These are phyloP conservation scores for Groenewaldozyma salmanticensis DNA, from an alignment of 805 yeast species.

Conservation along the genomic window DNA sequence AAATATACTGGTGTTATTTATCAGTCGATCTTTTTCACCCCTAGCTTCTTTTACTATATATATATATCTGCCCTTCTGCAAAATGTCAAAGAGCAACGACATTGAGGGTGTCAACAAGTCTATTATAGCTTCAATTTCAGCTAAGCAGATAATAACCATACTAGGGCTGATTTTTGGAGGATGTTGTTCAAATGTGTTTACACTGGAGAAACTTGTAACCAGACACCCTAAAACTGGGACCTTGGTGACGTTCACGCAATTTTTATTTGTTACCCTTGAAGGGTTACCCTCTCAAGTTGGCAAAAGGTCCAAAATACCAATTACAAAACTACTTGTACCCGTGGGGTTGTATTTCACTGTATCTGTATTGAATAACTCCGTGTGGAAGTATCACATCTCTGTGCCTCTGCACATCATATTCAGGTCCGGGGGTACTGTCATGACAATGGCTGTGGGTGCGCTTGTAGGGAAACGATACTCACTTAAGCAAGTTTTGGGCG, in stretches of 20 bases:
- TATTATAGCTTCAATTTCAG: too few relatives aligned
- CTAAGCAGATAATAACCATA: constrained; percentile 17
- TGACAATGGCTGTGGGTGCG: constrained; percentile 50
- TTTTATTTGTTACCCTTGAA: constrained; percentile 40
- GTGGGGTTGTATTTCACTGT: constrained; percentile 43
- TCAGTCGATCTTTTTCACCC: too few relatives aligned
- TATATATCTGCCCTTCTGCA: too few relatives aligned
- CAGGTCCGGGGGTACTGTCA: constrained; percentile 53
- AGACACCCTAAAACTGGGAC: constrained; percentile 33
- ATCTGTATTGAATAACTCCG: constrained; percentile 48
- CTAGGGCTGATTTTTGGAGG: constrained; percentile 50
- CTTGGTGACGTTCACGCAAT: constrained; percentile 49
- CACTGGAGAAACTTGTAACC: constrained; percentile 46
- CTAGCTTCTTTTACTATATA: too few relatives aligned
- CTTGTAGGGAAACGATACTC: constrained; percentile 39
- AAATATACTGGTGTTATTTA: neutral
- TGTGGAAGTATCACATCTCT: constrained; percentile 46
- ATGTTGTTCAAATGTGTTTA: constrained; percentile 61
- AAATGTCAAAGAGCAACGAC: too few relatives aligned
- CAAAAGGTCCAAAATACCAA: constrained; percentile 15
- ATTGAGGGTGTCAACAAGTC: too few relatives aligned
- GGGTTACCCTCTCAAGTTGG: constrained; percentile 23
- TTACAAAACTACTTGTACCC: constrained; percentile 33
- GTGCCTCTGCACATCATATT: constrained; percentile 61
- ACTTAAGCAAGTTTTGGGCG: constrained; percentile 38